Evolutionary conservation across 2,329 filamentous ascomycete genomes (phyloP), one percentile per base, ranked within the genome.

Genomic region (Microascus cirrosus): DNA sequence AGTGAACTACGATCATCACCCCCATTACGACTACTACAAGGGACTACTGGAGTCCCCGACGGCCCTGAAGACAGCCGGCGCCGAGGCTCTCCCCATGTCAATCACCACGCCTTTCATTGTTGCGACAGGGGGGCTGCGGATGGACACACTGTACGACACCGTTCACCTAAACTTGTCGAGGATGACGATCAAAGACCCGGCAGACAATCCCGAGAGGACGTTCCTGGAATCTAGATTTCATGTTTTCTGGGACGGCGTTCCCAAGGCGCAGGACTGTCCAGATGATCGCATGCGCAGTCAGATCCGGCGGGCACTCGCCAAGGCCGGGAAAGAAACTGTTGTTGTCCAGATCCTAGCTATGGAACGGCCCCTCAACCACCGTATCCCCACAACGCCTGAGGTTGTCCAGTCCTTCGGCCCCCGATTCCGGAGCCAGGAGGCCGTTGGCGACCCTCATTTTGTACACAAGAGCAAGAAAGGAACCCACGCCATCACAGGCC

Each of bases 81-180:
- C 53, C 12, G 28, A 42, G 4, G 55, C 53, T 10, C 55, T 48
- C 13, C 59, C 59, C 5, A 45, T 25, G 7, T 53, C 60, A 20
- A 52, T 53, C 25, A 60, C 54, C 25, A 59, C 60, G 2, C 36
- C 39, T 22, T 13, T 54, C 34, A 52, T 35, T 20, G 54, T 53
- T 1, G 25, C 22, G 0, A 18, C 39, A 3, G 55, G 50, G 3
- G 62, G 60, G 7, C 36, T 63, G 35, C 61, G 61, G 28, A 64
- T 64, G 62, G 62, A 59, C n/a, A 35, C 58, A 32, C 59, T 64
- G 28, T 64, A 61, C 51, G 62, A 64, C 28, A 20, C 60, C 1
- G 48, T 57, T n/a, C 55, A 57, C 28, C 55, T 57, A 25, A 57
- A 57, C 48, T 25, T 57, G 13, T 52, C 55, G n/a, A 57, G 55